Percentiles rank a stretch among this genome's conserved stretches.
phyloP scores from a whole-genome alignment of 129 eudicot species.

The Cynara cardunculus region DNA sequence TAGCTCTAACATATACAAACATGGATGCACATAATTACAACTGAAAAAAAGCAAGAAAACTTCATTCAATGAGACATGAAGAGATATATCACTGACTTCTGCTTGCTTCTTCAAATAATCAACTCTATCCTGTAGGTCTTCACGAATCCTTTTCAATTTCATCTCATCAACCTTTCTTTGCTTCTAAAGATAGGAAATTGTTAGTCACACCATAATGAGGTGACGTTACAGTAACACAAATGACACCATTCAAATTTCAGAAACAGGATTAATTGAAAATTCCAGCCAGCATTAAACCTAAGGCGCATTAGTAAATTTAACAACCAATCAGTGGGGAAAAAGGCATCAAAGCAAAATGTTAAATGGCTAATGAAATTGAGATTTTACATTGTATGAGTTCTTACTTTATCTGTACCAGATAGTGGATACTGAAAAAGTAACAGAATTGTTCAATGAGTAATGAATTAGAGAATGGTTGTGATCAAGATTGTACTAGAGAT shows the following conservation, averaged over 20 bases:
- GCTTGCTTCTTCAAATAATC: constrained; percentile 84
- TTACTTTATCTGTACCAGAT: background rate
- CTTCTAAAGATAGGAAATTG: constrained; percentile 41
- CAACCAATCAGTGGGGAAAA: background rate
- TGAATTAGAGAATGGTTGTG: background rate
- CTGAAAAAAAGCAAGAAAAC: constrained; percentile 1
- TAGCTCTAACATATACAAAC: constrained; percentile 49
- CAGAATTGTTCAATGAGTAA: background rate
- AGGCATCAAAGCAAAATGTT: background rate
- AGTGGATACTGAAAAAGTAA: background rate
- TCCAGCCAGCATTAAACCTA: background rate
- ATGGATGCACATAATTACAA: constrained; percentile 7
- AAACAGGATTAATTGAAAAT: background rate
- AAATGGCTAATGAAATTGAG: background rate
- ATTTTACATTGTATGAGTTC: background rate
- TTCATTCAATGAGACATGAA: constrained; percentile 10
- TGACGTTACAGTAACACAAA: background rate
- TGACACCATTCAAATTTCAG: background rate
- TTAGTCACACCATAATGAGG: background rate
- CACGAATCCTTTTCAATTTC: constrained; percentile 58
- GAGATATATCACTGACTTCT: constrained; percentile 45
- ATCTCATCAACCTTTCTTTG: constrained; percentile 56
- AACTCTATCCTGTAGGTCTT: constrained; percentile 83
- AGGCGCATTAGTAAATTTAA: background rate
- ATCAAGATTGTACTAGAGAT: background rate